A percentile compares a stretch with the other conserved stretches of the same genome.
phyloP scores from a whole-genome alignment of 768 basidiomycete species.

The Kwoniella heveanensis region DNA sequence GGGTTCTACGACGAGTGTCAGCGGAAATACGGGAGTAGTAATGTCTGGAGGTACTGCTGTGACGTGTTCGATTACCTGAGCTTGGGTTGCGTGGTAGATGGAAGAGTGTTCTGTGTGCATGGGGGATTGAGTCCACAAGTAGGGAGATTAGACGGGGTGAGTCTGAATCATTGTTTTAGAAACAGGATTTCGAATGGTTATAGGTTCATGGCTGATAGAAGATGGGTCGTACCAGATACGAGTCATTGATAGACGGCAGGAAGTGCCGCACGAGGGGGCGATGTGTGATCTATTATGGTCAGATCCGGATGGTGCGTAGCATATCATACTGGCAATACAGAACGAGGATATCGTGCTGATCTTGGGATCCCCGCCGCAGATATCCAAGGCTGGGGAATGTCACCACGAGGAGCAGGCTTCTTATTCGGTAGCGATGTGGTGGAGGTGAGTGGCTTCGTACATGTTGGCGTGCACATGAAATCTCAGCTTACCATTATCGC shows the following conservation, averaged over 20 bases:
- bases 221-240: slow-evolving; percentile 66
- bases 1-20: slow-evolving; percentile 81
- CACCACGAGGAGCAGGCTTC: slow-evolving; percentile 95
- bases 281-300: slow-evolving; percentile 99
- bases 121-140: slow-evolving; percentile 91
- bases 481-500: too few relatives aligned
- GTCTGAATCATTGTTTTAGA: too few relatives aligned
- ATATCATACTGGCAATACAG: slow-evolving; percentile 53
- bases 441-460: slow-evolving; percentile 62
- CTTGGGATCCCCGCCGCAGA: slow-evolving; percentile 60
- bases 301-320: slow-evolving; percentile 83
- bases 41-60: slow-evolving; percentile 98
- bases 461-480: too few relatives aligned
- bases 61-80: slow-evolving; percentile 98
- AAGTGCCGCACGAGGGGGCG: slow-evolving; percentile 96
- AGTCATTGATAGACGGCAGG: slow-evolving; percentile 90
- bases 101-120: slow-evolving; percentile 94
- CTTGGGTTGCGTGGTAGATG: slow-evolving; percentile 93
- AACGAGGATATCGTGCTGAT: slow-evolving; percentile 46
- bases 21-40: slow-evolving; percentile 87
- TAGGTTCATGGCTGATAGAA: slow-evolving; percentile 2
- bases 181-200: slow-evolving; percentile 1
- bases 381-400: slow-evolving; percentile 95
- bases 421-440: slow-evolving; percentile 86
- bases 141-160: slow-evolving; percentile 82